Conservation (phyloP, 768 basidiomycete species). For the Galerina marginata region DNA sequence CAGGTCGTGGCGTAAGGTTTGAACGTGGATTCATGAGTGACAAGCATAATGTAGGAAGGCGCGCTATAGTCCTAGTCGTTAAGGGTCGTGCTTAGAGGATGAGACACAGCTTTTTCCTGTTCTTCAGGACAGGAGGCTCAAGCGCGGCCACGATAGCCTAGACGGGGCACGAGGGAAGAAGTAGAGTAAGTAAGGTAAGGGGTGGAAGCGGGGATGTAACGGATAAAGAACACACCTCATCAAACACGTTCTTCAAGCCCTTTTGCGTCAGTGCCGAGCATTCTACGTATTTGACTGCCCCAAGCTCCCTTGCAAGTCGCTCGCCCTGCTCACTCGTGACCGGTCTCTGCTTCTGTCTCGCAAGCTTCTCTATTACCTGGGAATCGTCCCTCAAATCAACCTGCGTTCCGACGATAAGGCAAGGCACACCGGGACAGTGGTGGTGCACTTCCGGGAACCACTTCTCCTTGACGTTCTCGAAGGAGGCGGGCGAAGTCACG, state of each 20-base stretch:
- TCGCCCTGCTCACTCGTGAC: conserved; percentile 90
- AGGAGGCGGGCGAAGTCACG: conserved; percentile 97
- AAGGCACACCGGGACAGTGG: conserved; percentile 98
- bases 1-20: conserved; percentile 41
- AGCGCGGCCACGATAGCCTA: conserved; percentile 98
- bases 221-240: conserved; percentile 76
- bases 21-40: conserved; percentile 42
- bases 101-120: conserved; percentile 79
- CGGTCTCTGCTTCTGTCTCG: conserved; percentile 95
- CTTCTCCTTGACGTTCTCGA: conserved; percentile 99
- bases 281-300: conserved; percentile 99
- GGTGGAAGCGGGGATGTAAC: conserved; percentile 14
- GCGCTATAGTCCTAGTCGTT: conserved; percentile 34
- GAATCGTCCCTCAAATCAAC: conserved; percentile 94
- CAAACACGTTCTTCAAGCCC: conserved; percentile 99
- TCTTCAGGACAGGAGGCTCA: conserved; percentile 87
- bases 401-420: conserved; percentile 99
- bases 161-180: conserved; percentile 9
- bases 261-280: conserved; percentile 99
- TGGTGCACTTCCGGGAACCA: conserved; percentile 99
- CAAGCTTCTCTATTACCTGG: conserved; percentile 93
- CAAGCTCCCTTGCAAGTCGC: conserved; percentile 93
- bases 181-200: conserved; percentile 9
- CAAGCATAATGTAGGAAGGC: conserved; percentile 32
- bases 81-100: conserved; percentile 66